Conservation (phyloP, 139 green algal genomes). For the Chlamydomonas sphaeroides region DNA sequence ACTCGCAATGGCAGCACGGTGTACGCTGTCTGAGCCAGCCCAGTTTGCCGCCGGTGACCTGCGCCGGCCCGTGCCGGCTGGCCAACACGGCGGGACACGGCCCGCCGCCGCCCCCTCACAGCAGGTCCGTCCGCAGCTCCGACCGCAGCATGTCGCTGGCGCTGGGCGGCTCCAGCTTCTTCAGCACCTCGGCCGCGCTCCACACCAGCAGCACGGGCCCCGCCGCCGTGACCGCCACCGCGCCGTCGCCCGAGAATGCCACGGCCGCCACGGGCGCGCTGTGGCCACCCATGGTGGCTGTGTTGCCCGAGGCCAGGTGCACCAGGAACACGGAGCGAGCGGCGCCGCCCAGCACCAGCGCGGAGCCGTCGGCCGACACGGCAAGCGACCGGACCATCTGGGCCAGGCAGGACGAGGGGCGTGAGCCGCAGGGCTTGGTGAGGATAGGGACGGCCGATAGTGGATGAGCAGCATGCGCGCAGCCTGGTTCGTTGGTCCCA, state of each 20-base stretch:
- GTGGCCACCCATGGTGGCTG: slow-evolving; percentile 4
- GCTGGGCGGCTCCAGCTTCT: not conserved
- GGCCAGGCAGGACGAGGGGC: not conserved
- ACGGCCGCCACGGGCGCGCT: not conserved
- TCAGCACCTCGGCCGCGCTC: not conserved
- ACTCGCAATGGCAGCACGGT: too few species aligned
- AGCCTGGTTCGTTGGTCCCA: too few species aligned
- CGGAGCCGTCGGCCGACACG: slow-evolving; percentile 17
- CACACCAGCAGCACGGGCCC: slow-evolving; percentile 32
- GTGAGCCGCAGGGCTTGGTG: too few species aligned
- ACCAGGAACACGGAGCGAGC: slow-evolving; percentile 15
- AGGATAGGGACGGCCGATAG: too few species aligned
- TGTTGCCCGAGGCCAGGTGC: slow-evolving; percentile 12
- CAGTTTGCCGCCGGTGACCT: too few species aligned
- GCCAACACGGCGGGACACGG: too few species aligned
- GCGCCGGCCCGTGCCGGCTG: too few species aligned
- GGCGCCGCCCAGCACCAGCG: slow-evolving; percentile 38
- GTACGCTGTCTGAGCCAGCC: too few species aligned
- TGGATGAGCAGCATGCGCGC: too few species aligned
- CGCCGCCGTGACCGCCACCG: slow-evolving; percentile 9
- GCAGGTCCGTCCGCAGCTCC: not conserved
- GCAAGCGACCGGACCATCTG: slow-evolving; percentile 50
- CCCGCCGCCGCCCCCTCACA: too few species aligned
- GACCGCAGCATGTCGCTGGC: not conserved
- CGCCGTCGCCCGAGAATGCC: slow-evolving; percentile 4